phyloP scores from a whole-genome alignment of 495 filamentous ascomycete species.

The Penicillium fimorum region DNA sequence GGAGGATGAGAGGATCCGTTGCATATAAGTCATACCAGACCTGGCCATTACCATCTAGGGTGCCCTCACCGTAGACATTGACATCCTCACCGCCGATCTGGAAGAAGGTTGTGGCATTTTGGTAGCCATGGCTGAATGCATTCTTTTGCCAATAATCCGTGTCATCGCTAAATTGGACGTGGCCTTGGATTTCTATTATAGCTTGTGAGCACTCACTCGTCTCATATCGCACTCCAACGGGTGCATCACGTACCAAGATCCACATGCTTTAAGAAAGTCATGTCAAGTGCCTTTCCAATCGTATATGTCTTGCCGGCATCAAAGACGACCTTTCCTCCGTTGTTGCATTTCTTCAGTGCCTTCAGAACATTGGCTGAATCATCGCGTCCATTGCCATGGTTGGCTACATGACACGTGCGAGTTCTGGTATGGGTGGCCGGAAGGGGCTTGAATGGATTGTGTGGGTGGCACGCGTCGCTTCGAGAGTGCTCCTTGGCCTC shows the following conservation, averaged over 20 bases:
- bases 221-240: background rate
- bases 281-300: conserved; percentile 63
- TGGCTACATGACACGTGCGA: conserved; percentile 37
- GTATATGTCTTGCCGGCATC: conserved; percentile 52
- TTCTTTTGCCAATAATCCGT: conserved; percentile 66
- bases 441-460: conserved; percentile 37
- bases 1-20: conserved; percentile 52
- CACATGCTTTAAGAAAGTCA: conserved; percentile 62
- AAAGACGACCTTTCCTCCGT: conserved; percentile 66
- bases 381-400: conserved; percentile 48
- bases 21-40: conserved; percentile 67
- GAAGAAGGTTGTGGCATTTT: conserved; percentile 69
- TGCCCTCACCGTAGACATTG: conserved; percentile 64
- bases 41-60: conserved; percentile 65
- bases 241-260: conserved; percentile 49
- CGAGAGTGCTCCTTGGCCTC: conserved; percentile 25
- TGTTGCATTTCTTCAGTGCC: conserved; percentile 61
- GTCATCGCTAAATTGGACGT: conserved; percentile 61
- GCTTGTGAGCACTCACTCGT: conserved; percentile 7
- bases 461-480: conserved; percentile 31
- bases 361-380: conserved; percentile 58
- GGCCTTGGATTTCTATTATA: conserved; percentile 50
- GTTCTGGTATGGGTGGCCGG: conserved; percentile 30
- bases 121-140: conserved; percentile 58
- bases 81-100: conserved; percentile 66